These are phyloP conservation scores for Arxiozyma heterogenica DNA, from an alignment of 1,139 yeast species.

Conservation along the genomic window DNA sequence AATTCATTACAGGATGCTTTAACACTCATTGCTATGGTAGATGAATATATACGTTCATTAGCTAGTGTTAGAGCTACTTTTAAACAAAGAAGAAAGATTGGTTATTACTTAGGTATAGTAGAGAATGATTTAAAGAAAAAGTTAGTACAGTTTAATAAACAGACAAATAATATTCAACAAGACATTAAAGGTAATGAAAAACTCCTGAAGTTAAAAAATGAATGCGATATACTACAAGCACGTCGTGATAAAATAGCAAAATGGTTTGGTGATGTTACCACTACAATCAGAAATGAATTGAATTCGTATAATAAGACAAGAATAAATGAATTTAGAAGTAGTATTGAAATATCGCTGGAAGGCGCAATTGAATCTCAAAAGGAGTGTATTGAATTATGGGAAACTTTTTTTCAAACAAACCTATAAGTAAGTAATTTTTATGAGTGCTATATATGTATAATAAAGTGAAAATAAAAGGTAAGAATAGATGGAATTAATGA, in stretches of 20 bases:
- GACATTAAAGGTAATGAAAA: constrained; percentile 50
- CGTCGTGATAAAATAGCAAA: constrained; percentile 29
- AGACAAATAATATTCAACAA: constrained; percentile 39
- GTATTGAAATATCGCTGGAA: constrained; percentile 85
- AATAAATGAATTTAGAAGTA: constrained; percentile 76
- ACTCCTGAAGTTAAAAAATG: constrained; percentile 44
- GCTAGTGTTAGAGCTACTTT: constrained; percentile 70
- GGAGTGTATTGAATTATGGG: constrained; percentile 92
- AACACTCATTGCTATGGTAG: constrained; percentile 78
- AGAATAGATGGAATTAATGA: background rate
- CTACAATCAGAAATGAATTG: constrained; percentile 60
- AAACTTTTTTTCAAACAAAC: constrained; percentile 53
- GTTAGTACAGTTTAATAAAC: constrained; percentile 43
- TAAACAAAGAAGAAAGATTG: constrained; percentile 64
- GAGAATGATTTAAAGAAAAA: constrained; percentile 43
- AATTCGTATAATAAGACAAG: constrained; percentile 64
- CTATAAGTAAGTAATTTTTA: constrained; percentile 11
- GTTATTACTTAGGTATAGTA: constrained; percentile 48
- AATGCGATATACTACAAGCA: constrained; percentile 40
- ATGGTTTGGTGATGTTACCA: constrained; percentile 53
- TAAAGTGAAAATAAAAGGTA: background rate
- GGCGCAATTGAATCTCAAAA: constrained; percentile 88
- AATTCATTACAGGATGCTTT: constrained; percentile 78
- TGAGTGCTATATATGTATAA: background rate
- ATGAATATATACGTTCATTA: constrained; percentile 74